phyloP scores from a whole-genome alignment of 2,329 filamentous ascomycete genomes.

The Fonsecaea pugnacius region DNA sequence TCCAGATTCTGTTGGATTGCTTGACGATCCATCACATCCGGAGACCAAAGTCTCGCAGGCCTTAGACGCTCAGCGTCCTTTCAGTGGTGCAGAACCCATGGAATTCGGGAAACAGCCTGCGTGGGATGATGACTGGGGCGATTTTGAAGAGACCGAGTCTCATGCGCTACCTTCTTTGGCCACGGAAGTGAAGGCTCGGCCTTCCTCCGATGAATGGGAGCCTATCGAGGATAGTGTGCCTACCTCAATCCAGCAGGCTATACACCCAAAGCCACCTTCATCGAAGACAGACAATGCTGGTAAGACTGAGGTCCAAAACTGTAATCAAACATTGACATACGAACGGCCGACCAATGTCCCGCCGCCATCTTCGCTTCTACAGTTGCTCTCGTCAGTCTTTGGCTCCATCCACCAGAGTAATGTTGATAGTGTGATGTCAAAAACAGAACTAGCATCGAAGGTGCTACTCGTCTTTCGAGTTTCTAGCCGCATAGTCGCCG shows the following conservation, averaged over 20 bases:
- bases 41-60: background rate
- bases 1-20: conserved; percentile 5
- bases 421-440: conserved; percentile 4
- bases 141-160: conserved; percentile 43
- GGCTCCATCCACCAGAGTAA: conserved; percentile 39
- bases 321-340: background rate
- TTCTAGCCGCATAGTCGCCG: conserved; percentile 79
- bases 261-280: background rate
- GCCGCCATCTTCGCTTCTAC: conserved; percentile 80
- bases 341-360: conserved; percentile 81
- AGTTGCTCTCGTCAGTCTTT: conserved; percentile 74
- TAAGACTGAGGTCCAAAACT: conserved; percentile 20
- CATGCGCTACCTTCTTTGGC: background rate
- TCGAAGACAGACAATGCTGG: conserved; percentile 33
- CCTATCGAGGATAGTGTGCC: conserved; percentile 53
- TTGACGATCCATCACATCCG: background rate
- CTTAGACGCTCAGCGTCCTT: background rate
- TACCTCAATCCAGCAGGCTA: conserved; percentile 2
- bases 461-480: conserved; percentile 51
- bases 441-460: conserved; percentile 19
- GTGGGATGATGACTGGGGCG: conserved; percentile 52
- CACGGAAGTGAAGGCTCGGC: conserved; percentile 18
- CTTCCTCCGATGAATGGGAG: conserved; percentile 58
- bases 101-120: conserved; percentile 11
- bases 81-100: background rate